Evolutionary conservation across 768 basidiomycete species (phyloP).

Genomic region (Leccinellum luteum): DNA sequence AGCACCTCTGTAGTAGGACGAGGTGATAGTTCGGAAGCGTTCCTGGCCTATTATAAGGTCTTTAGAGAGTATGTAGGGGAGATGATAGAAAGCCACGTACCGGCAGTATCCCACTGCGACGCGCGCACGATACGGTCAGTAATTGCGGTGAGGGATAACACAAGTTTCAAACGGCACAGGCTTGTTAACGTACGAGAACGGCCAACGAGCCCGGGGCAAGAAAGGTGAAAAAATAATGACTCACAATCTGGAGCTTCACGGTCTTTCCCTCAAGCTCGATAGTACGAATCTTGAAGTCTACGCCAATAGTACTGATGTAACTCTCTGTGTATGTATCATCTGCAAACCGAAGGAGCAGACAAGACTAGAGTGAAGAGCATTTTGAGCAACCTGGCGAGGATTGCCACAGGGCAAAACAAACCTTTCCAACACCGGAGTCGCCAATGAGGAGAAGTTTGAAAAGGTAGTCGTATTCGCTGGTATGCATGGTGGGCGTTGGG

Average conservation of each 20-base stretch:
- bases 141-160: background rate
- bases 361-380: conserved; percentile 58
- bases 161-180: background rate
- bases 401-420: conserved; percentile 32
- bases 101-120: conserved; percentile 91
- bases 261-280: conserved; percentile 99
- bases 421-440: conserved; percentile 95
- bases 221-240: conserved; percentile 31
- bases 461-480: conserved; percentile 93
- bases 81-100: conserved; percentile 36
- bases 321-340: conserved; percentile 98
- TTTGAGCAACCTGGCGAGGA: conserved; percentile 23
- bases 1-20: conserved; percentile 98
- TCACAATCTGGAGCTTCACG: conserved; percentile 96
- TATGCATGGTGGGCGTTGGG: conserved; percentile 61
- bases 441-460: conserved; percentile 96
- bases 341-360: conserved; percentile 86
- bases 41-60: conserved; percentile 72
- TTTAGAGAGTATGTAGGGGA: conserved; percentile 3
- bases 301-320: conserved; percentile 97
- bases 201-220: conserved; percentile 1
- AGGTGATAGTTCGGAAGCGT: conserved; percentile 97
- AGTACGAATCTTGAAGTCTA: conserved; percentile 98
- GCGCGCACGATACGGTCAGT: conserved; percentile 18
- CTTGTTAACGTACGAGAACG: background rate